Percentiles rank a stretch among this genome's conserved stretches.
These are phyloP conservation scores for Diospyros lotus DNA, from an alignment of 148 eudicot genomes.

Conservation along the genomic window DNA sequence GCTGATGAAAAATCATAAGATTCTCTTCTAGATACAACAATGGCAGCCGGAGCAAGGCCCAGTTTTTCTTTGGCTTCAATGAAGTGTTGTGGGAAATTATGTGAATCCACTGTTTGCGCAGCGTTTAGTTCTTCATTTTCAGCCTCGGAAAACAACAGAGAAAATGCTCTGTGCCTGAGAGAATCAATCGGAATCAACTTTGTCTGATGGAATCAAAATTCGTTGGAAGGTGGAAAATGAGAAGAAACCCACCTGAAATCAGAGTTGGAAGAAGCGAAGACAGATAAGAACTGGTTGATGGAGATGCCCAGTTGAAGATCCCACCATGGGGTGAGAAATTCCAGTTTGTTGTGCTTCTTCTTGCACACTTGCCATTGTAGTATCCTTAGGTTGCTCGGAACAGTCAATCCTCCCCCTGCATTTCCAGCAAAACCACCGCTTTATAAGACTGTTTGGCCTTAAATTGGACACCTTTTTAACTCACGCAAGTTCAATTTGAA, in stretches of 20 bases:
- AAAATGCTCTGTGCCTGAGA: constrained; percentile 81
- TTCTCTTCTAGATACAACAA: constrained; percentile 58
- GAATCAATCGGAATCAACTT: background rate
- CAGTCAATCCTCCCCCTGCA: constrained; percentile 95
- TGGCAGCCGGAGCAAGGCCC: constrained; percentile 91
- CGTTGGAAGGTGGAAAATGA: background rate
- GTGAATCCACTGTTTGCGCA: constrained; percentile 75
- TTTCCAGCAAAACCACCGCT: background rate
- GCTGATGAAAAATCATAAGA: constrained; percentile 42
- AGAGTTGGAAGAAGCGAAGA: constrained; percentile 85
- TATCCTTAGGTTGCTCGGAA: constrained; percentile 79
- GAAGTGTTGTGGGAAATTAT: constrained; percentile 73
- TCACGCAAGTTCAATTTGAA: no score
- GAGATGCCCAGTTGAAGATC: constrained; percentile 92
- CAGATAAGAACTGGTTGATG: constrained; percentile 84
- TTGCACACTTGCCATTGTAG: constrained; percentile 95
- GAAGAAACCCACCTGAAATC: constrained; percentile 69
- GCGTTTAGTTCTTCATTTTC: constrained; percentile 79
- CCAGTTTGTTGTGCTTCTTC: constrained; percentile 73
- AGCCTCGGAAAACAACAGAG: constrained; percentile 64
- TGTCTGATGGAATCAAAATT: background rate
- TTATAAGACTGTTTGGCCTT: no score
- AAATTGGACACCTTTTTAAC: no score
- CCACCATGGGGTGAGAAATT: constrained; percentile 97
- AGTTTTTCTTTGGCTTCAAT: constrained; percentile 51